These are phyloP conservation scores for Meyerozyma sp. DNA, from an alignment of 1,139 yeast species.

Conservation along the genomic window DNA sequence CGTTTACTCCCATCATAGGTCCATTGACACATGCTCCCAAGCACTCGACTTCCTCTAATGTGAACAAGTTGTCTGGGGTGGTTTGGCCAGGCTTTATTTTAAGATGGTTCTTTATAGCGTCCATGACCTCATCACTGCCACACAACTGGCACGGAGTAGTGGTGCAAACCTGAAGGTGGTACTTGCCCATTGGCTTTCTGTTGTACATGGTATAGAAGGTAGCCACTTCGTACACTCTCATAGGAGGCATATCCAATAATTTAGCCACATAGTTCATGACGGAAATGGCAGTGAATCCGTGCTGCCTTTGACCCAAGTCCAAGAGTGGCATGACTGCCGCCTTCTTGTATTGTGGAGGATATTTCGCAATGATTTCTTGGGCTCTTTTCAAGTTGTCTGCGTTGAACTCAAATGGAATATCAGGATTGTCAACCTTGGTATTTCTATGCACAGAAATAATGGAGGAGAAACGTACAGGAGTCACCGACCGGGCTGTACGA, in stretches of 20 bases:
- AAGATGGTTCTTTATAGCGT: slow-evolving; percentile 59
- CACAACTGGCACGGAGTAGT: slow-evolving; percentile 89
- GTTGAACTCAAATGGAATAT: slow-evolving; percentile 68
- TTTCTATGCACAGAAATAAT: slow-evolving; percentile 71
- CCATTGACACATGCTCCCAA: slow-evolving; percentile 91
- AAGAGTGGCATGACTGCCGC: slow-evolving; percentile 86
- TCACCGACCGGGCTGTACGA: slow-evolving; percentile 7
- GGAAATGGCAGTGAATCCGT: slow-evolving; percentile 80
- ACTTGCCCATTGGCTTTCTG: slow-evolving; percentile 83
- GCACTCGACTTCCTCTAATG: slow-evolving; percentile 86
- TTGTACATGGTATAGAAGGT: slow-evolving; percentile 91
- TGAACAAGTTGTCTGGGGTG: slow-evolving; percentile 69
- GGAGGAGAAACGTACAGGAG: slow-evolving; percentile 28
- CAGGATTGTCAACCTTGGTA: slow-evolving; percentile 60
- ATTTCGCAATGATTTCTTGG: slow-evolving; percentile 67
- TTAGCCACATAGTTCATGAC: slow-evolving; percentile 93
- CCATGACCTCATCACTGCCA: slow-evolving; percentile 74
- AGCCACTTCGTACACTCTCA: slow-evolving; percentile 93
- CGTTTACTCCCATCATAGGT: slow-evolving; percentile 83
- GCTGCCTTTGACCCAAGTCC: slow-evolving; percentile 85
- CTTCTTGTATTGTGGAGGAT: slow-evolving; percentile 83
- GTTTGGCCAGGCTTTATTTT: slow-evolving; percentile 75
- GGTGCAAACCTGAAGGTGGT: slow-evolving; percentile 80
- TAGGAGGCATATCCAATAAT: slow-evolving; percentile 84
- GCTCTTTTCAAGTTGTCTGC: slow-evolving; percentile 69